These are phyloP conservation scores for Trebouxia sp. DNA, from an alignment of 139 green algal species.

Conservation along the genomic window DNA sequence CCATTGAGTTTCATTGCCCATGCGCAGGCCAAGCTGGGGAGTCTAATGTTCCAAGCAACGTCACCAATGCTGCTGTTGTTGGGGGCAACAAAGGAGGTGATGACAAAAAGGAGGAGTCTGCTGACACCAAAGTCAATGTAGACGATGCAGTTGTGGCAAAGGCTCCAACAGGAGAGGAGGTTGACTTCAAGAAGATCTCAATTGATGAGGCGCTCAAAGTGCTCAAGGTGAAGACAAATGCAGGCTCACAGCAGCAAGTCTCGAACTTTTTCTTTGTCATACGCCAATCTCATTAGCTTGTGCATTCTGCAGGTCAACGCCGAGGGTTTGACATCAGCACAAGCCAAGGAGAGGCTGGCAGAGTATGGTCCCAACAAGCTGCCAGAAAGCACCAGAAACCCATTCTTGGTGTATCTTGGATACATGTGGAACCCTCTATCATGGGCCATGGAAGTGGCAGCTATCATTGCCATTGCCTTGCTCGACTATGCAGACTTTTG, in stretches of 20 bases:
- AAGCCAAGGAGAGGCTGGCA: conserved; percentile 57
- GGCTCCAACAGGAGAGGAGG: conserved; percentile 44
- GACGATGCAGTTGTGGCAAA: conserved; percentile 19
- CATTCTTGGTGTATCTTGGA: conserved; percentile 54
- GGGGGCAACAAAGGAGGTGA: neutral
- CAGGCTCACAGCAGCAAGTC: neutral
- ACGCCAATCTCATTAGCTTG: neutral
- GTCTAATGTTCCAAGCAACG: neutral
- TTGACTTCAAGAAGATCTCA: conserved; percentile 76
- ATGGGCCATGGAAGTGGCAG: conserved; percentile 82
- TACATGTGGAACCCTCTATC: conserved; percentile 85
- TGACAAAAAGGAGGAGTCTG: neutral
- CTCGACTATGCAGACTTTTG: conserved; percentile 82
- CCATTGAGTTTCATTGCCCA: no score
- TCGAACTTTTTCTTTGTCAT: neutral
- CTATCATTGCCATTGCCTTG: conserved; percentile 82
- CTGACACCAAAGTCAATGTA: conserved; percentile 19
- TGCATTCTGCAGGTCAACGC: neutral
- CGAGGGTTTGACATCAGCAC: conserved; percentile 50
- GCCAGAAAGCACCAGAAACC: conserved; percentile 67
- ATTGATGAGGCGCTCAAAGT: conserved; percentile 54
- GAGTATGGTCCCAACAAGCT: conserved; percentile 84
- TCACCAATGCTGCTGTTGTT: neutral
- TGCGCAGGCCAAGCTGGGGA: neutral
- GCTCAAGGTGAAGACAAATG: conserved; percentile 43